Base-by-base conservation (phyloP, 306 rosid species). In the Alnus rubra region DNA sequence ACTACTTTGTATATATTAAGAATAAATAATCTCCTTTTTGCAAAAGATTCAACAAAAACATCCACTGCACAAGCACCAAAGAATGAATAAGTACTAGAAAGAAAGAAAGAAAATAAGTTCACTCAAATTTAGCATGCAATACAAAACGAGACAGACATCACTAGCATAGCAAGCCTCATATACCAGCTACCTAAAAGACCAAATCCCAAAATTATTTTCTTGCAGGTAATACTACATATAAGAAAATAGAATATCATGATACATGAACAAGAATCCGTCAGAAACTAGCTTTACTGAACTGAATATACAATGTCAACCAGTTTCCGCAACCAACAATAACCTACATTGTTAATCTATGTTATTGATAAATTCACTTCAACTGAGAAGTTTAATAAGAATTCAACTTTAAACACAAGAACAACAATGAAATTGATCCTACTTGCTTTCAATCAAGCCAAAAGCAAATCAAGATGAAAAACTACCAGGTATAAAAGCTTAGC, bases 391-490 rank as follows among this genome's bases (percentile, higher is more conserved):
- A 33, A 63, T 33, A 63, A 31, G n/a, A 31, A 63, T 63, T 63
- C 69, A 63, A 13, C 42, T 63, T 30, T 12, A 18, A 13, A 64
- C 23, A 28, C 44, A 30, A 62, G 44, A 75, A 39, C 49, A 13
- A 16, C n/a, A 64, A 37, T 47, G 49, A 53, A 39, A 72, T 47
- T 9, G 2, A 45, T 74, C 64, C 44, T 60, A 47, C 18, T 67
- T 28, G 28, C 16, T 58, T 51, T 51, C 11, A 70, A 45, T 35
- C 45, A 76, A 52, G 69, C 75, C 42, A 68, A 39, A 54, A 52
- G 71, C 74, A 60, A 72, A 53, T 52, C 81, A 53, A 39, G 50
- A 37, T 28, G 33, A 48, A 33, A 56, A 81, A 54, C 71, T 52
- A 44, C 16, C 51, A 23, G 55, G 55, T 70, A 33, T 68, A 53